Percentiles rank a stretch among this genome's conserved stretches.
Conservation (phyloP, 1,284 basidiomycete genomes). For the Spongispora temasekensis region DNA sequence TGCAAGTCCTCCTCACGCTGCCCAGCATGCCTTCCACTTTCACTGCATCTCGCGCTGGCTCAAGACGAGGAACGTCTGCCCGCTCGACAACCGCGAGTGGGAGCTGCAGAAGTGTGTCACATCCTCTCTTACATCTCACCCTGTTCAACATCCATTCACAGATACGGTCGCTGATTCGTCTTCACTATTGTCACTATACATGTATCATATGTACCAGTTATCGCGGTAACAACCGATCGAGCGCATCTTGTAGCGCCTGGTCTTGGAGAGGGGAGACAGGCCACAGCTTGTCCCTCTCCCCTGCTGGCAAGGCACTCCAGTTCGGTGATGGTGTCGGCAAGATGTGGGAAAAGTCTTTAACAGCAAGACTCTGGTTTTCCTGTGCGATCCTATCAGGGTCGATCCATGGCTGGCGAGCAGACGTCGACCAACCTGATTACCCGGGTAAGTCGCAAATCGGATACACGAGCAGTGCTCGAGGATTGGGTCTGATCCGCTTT, state of each 20-base stretch:
- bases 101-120: conserved; percentile 83
- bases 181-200: not conserved
- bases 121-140: not conserved
- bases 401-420: not conserved
- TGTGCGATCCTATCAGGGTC: not conserved
- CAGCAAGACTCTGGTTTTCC: conserved; percentile 36
- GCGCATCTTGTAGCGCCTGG: conserved; percentile 12
- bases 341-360: conserved; percentile 85
- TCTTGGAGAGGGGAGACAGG: conserved; percentile 21
- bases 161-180: conserved; percentile 32
- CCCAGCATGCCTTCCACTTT: conserved; percentile 98
- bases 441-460: conserved; percentile 62
- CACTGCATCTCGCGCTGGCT: conserved; percentile 99
- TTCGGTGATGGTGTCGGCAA: conserved; percentile 68
- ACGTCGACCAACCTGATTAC: conserved; percentile 22
- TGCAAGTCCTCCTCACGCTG: not conserved
- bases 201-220: conserved; percentile 23
- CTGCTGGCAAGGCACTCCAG: conserved; percentile 48
- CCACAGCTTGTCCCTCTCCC: conserved; percentile 23
- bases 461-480: conserved; percentile 71
- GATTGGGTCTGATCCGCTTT: conserved; percentile 67
- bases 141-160: conserved; percentile 8
- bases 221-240: conserved; percentile 20
- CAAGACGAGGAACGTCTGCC: conserved; percentile 98
- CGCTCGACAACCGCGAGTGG: conserved; percentile 96